Evolutionary conservation across 768 basidiomycete genomes (phyloP), one percentile per base, ranked within the genome.

Genomic region (Suillus sp.): DNA sequence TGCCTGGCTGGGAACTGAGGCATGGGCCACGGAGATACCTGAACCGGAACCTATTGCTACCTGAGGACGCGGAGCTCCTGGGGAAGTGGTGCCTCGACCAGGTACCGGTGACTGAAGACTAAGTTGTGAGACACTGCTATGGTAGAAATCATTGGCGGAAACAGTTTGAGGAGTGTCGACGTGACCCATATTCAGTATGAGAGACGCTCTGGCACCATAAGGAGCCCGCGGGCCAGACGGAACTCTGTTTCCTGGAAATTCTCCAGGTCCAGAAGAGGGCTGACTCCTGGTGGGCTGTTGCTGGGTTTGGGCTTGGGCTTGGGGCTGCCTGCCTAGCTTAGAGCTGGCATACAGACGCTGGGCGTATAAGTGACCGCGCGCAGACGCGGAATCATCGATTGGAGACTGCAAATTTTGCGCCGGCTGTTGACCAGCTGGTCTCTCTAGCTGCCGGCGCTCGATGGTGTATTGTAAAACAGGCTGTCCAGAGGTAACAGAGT

Each of bases 341-440:
- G 80, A 78, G 53, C 79, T 81, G 8, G 78, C 79, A 65, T 82
- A 84, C 32, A 84, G 68, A 56, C 76, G 77, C 54, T 81, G 82
- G 27, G 82, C 82, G 40, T 75, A 67, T 3, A 76, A 76, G 53
- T 69, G 63, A 16, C 71, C 74, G 47, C 54, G 65, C 13, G 58
- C 64, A 55, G 64, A 40, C 32, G 59, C 22, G 32, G 69, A 59
- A n/a, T 60, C 48, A 5, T 62, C 25, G 9, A 58, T 37, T 37
- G 51, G 43, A 32, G 50, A 48, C 8, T 63, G 30, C 4, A 40
- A 62, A 14, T 61, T 57, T 13, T 25, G 61, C n/a, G 42, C 32
- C 35, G 54, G 67, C 10, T 42, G 59, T 43, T 53, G 53, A 53
- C 10, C 20, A 13, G 25, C 8, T 22, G 25, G n/a, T 34, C 30